These are phyloP conservation scores for Arthrobotrys sinensis DNA, from an alignment of 2,329 filamentous ascomycete genomes.

Conservation along the genomic window DNA sequence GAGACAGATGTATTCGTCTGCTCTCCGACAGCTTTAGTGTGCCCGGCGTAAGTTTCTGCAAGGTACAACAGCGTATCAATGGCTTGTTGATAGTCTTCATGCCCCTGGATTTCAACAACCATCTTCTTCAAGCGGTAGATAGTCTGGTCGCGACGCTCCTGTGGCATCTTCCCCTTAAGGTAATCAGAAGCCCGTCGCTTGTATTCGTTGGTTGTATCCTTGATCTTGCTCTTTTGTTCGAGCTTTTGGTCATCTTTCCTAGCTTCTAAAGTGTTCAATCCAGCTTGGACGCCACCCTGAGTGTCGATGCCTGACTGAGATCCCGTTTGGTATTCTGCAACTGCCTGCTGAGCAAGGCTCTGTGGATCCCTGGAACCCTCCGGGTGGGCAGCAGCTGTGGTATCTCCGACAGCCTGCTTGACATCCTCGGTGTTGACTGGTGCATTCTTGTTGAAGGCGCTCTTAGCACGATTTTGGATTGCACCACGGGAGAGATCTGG, in stretches of 20 bases:
- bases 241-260: constrained; percentile 76
- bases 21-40: constrained; percentile 77
- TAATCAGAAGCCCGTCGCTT: constrained; percentile 77
- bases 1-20: constrained; percentile 79
- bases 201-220: constrained; percentile 66
- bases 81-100: constrained; percentile 93
- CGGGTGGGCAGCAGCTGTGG: constrained; percentile 74
- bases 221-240: constrained; percentile 72
- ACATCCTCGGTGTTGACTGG: constrained; percentile 73
- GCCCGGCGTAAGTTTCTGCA: constrained; percentile 86
- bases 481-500: constrained; percentile 81
- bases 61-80: constrained; percentile 87
- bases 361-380: constrained; percentile 72
- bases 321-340: constrained; percentile 70
- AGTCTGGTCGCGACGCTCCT: constrained; percentile 92
- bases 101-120: constrained; percentile 95
- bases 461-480: constrained; percentile 78
- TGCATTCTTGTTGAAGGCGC: constrained; percentile 73
- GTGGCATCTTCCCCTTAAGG: constrained; percentile 85
- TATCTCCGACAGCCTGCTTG: constrained; percentile 74
- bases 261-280: constrained; percentile 70
- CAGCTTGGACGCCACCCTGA: constrained; percentile 66
- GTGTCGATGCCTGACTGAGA: constrained; percentile 71
- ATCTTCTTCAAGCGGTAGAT: constrained; percentile 98
- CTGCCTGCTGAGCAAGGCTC: constrained; percentile 70